Conservation (phyloP, 805 yeast species). For the Hanseniaspora vineae region DNA sequence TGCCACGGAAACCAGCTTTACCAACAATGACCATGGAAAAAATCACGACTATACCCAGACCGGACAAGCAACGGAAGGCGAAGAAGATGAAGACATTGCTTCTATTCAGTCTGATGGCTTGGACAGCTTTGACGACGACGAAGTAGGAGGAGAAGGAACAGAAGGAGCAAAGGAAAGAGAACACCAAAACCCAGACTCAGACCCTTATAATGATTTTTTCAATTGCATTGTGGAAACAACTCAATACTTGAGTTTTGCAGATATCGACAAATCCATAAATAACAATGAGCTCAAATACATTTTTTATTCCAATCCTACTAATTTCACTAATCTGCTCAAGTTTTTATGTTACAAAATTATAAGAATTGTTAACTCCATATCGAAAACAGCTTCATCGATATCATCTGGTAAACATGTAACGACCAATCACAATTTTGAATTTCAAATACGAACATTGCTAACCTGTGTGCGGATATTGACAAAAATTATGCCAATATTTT, state of each 20-base stretch:
- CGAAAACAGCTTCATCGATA: slow-evolving; percentile 3
- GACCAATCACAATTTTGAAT: slow-evolving; percentile 1
- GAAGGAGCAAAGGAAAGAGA: background rate
- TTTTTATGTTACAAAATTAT: slow-evolving; percentile 24
- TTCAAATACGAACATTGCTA: slow-evolving; percentile 25
- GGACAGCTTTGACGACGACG: slow-evolving; percentile 8
- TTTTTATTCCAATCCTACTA: slow-evolving; percentile 42
- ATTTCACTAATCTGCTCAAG: slow-evolving; percentile 42
- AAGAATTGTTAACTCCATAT: slow-evolving; percentile 15
- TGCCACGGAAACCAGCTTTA: slow-evolving; percentile 1
- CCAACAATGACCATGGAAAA: slow-evolving; percentile 3
- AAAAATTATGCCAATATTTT: slow-evolving; percentile 51
- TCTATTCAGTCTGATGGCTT: slow-evolving; percentile 3
- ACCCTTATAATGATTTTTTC: slow-evolving; percentile 8
- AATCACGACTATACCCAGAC: no score
- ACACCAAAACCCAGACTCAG: background rate
- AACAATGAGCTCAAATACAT: slow-evolving; percentile 45
- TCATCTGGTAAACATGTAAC: slow-evolving; percentile 1
- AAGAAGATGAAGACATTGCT: slow-evolving; percentile 10
- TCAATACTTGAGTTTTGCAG: slow-evolving; percentile 30
- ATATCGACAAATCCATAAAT: slow-evolving; percentile 45
- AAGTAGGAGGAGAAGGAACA: background rate
- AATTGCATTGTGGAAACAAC: slow-evolving; percentile 15
- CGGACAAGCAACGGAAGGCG: slow-evolving; percentile 16
- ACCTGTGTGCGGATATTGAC: slow-evolving; percentile 56